These are phyloP conservation scores for Lactifluus subvellereus DNA, from an alignment of 768 basidiomycete species.

Conservation along the genomic window DNA sequence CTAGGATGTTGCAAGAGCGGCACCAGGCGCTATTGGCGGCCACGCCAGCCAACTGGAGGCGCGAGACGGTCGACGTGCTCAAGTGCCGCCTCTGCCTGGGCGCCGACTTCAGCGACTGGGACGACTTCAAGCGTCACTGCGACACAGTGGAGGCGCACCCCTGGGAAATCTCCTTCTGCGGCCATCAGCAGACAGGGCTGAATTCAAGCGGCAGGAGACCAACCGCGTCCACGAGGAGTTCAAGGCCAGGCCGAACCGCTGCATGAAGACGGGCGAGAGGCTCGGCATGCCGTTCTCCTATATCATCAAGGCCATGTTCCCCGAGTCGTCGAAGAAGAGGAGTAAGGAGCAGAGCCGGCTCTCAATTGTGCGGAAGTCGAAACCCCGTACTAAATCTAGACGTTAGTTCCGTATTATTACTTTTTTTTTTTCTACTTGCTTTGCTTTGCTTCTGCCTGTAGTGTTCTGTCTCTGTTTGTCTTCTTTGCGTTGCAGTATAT, in stretches of 20 bases:
- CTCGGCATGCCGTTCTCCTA: not conserved
- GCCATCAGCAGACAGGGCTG: not conserved
- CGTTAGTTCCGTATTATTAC: not conserved
- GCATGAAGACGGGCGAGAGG: not conserved
- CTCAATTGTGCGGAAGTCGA: not conserved
- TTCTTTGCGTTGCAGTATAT: not conserved
- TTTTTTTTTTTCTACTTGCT: not conserved
- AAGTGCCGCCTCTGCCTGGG: not conserved
- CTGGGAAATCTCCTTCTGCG: too few species aligned
- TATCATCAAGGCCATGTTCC: not conserved
- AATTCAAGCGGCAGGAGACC: not conserved
- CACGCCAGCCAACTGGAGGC: not conserved
- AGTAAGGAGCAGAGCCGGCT: not conserved
- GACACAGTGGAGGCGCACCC: not conserved
- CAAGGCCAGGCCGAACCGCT: too few species aligned
- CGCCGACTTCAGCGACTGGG: not conserved
- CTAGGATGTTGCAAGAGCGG: not conserved
- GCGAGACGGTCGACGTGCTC: not conserved
- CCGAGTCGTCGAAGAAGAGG: not conserved
- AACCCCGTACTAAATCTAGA: too few species aligned
- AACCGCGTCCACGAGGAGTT: not conserved
- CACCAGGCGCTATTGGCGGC: not conserved
- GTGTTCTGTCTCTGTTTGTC: not conserved
- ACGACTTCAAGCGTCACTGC: not conserved
- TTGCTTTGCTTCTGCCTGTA: not conserved